A percentile compares a stretch with the other conserved stretches of the same genome.
Conservation (phyloP, 495 filamentous ascomycete genomes). For the Alectoria sarmentosa region DNA sequence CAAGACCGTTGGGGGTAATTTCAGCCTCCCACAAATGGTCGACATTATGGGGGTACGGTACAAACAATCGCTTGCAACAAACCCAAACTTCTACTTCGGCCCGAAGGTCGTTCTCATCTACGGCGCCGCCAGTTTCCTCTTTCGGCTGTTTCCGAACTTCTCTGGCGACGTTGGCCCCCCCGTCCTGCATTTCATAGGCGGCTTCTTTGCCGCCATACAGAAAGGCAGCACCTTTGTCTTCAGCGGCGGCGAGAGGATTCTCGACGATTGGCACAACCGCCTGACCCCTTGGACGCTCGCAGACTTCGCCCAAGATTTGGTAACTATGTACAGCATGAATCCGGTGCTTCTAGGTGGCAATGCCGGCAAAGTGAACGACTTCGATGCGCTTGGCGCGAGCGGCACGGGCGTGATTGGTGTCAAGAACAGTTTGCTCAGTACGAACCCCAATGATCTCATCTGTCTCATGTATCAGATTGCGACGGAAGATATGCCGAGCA, state of each 20-base stretch:
- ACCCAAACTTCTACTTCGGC: neutral
- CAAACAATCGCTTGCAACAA: neutral
- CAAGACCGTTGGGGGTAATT: neutral
- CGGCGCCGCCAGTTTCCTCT: neutral
- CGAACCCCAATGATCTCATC: neutral
- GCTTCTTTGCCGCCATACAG: neutral
- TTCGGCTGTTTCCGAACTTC: neutral
- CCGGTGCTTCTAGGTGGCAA: neutral
- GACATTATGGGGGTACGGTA: neutral
- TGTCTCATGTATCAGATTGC: neutral
- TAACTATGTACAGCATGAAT: neutral
- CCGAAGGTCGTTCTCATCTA: neutral
- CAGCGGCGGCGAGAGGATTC: neutral
- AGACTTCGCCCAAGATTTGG: neutral
- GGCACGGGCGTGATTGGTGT: neutral
- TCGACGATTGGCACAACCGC: neutral
- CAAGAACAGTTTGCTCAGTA: neutral
- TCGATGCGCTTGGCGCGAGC: neutral
- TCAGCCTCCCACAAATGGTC: neutral
- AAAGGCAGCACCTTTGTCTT: neutral
- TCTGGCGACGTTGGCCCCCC: neutral
- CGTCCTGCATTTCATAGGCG: neutral
- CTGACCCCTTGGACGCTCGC: neutral
- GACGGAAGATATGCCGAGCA: neutral
- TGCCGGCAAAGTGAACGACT: neutral